Evolutionary conservation across 176 grass and related monocot genomes (phyloP).

Genomic region (Musa itinerans): DNA sequence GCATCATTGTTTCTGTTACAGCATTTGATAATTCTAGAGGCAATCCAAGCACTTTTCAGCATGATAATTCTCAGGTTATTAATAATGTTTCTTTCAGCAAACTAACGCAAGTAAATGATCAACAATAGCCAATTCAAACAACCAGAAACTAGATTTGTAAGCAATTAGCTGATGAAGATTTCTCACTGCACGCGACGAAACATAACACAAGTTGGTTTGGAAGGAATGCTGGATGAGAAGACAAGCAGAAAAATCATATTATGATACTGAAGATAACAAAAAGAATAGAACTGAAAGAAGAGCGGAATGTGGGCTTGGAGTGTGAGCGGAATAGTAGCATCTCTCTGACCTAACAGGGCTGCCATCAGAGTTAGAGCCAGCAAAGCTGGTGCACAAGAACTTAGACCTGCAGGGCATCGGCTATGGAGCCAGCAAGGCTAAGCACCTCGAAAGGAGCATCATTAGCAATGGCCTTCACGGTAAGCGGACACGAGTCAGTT

Average conservation of each 20-base stretch:
- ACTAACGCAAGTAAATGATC: neutral
- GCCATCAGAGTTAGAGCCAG: neutral
- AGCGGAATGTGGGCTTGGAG: neutral
- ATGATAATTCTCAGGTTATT: no score
- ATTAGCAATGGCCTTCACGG: slow-evolving; percentile 55
- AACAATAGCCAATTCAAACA: neutral
- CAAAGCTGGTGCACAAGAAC: neutral
- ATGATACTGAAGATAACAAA: neutral
- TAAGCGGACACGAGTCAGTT: slow-evolving; percentile 86
- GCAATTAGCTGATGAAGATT: neutral
- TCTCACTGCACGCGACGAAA: neutral
- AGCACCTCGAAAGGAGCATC: slow-evolving; percentile 74
- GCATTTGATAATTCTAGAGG: no score
- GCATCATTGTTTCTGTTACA: no score
- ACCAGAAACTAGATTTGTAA: neutral
- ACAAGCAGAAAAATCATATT: neutral
- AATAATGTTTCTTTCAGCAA: neutral
- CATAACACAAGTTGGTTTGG: neutral
- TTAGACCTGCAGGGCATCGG: slow-evolving; percentile 82
- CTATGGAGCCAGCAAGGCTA: slow-evolving; percentile 73
- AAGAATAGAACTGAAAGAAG: neutral
- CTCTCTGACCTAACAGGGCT: neutral
- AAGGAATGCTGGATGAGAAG: neutral
- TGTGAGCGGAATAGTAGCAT: neutral
- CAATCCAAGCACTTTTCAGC: no score